Base-by-base conservation (phyloP, 768 basidiomycete genomes). In the Coprinopsis marcescibilis region DNA sequence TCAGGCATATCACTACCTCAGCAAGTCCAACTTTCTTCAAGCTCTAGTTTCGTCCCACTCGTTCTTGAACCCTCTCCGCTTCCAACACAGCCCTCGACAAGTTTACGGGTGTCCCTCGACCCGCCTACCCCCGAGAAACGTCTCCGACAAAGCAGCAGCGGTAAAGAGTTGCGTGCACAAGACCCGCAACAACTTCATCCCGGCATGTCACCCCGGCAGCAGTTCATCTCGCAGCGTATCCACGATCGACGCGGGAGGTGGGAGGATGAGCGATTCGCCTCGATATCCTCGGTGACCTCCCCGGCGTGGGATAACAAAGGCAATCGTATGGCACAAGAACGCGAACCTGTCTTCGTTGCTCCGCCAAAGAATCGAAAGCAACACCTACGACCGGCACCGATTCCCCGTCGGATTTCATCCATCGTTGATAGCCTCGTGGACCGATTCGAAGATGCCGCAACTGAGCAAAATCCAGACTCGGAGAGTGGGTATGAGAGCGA, bases 81-180 rank as follows among this genome's bases (percentile, higher is more conserved):
- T 15, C 23, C 26, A 7, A 41, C 32, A 13, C 45, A 12, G 15
- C 45, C 45, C 4, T 42, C 50, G 25, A 42, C 46, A 17, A 56
- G 62, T 3, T 59, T 73, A 21, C 62, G 59, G 20, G 60, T 75
- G 37, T 68, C 65, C 12, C 62, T 75, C 5, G 69, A 72, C 44
- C 70, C 73, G 23, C 69, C 71, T 10, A 68, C 72, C 11, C 69
- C 73, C 12, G 62, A 64, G 7, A 17, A n/a, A 27, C 24, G 41
- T 7, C 5, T 43, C 17, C 41, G 41, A 5, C 41, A 24, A 4
- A 43, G 41, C 17, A 10, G 6, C 14, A 43, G 41, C 27, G 26
- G 41, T 8, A n/a, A 12, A 11, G 26, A 24, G 4, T 27, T 43
- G n/a, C 41, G 24, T 27, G 4, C 26, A 8, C 24, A 43, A 15